Evolutionary conservation across 2,329 filamentous ascomycete genomes (phyloP).

Genomic region (Escovopsis sp.): DNA sequence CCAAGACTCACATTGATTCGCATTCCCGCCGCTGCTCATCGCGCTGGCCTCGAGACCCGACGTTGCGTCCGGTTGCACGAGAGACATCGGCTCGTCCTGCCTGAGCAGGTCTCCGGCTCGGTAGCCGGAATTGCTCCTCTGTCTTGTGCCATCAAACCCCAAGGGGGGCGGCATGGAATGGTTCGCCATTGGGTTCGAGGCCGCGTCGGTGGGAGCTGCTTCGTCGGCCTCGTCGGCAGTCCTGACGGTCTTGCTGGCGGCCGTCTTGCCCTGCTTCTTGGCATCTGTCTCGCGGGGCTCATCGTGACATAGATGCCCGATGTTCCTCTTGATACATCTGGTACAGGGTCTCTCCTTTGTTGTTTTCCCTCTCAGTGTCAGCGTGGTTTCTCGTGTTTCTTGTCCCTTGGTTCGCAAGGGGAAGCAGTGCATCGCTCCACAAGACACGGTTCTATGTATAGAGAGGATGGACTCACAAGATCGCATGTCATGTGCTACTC

Average conservation of each 20-base stretch:
- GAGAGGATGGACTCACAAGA: slow-evolving; percentile 40
- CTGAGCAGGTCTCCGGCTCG: slow-evolving; percentile 28
- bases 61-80: slow-evolving; percentile 57
- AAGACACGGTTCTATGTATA: background rate
- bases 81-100: slow-evolving; percentile 42
- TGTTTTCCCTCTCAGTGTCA: slow-evolving; percentile 13
- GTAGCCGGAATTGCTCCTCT: slow-evolving; percentile 27
- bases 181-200: slow-evolving; percentile 27
- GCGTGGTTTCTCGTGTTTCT: slow-evolving; percentile 4
- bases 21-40: slow-evolving; percentile 36
- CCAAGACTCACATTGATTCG: slow-evolving; percentile 57
- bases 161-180: slow-evolving; percentile 42
- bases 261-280: slow-evolving; percentile 58
- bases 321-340: slow-evolving; percentile 95
- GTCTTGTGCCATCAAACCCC: slow-evolving; percentile 20
- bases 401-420: background rate
- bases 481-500: slow-evolving; percentile 81
- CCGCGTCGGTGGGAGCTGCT: slow-evolving; percentile 32
- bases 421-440: background rate
- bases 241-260: slow-evolving; percentile 24
- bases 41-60: slow-evolving; percentile 50
- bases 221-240: slow-evolving; percentile 46
- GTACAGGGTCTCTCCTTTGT: slow-evolving; percentile 82
- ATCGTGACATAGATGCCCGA: slow-evolving; percentile 95
- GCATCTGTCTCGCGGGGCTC: slow-evolving; percentile 75